phyloP scores from a whole-genome alignment of 2,329 filamentous ascomycete genomes.

The Alternaria atra region DNA sequence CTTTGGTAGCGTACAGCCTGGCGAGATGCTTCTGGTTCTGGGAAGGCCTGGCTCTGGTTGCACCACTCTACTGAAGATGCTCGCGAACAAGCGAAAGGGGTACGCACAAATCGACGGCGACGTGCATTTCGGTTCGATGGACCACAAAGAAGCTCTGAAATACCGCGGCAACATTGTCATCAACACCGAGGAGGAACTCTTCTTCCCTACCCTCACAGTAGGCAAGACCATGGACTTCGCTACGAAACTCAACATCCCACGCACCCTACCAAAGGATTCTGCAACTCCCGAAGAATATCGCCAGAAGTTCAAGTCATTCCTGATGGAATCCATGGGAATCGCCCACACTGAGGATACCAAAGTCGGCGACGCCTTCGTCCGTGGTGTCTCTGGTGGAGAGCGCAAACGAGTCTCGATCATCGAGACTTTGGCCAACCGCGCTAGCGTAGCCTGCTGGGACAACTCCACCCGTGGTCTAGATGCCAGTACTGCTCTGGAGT shows the following conservation, averaged over 20 bases:
- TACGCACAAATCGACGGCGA: constrained; percentile 78
- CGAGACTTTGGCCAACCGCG: constrained; percentile 67
- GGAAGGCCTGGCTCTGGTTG: constrained; percentile 64
- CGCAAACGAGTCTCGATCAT: constrained; percentile 75
- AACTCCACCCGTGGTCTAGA: constrained; percentile 52
- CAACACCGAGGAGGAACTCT: constrained; percentile 64
- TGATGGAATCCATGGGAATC: constrained; percentile 56
- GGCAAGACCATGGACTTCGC: constrained; percentile 64
- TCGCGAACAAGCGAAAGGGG: constrained; percentile 60
- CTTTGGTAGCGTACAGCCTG: constrained; percentile 70
- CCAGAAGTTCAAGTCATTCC: constrained; percentile 60
- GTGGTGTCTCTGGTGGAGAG: constrained; percentile 74
- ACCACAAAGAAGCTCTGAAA: constrained; percentile 74
- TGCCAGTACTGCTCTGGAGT: constrained; percentile 61
- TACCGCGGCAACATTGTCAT: constrained; percentile 83
- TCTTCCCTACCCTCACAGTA: constrained; percentile 62
- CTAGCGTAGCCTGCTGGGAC: constrained; percentile 63
- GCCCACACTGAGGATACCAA: constrained; percentile 69
- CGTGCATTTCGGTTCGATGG: constrained; percentile 59
- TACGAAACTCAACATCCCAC: constrained; percentile 65
- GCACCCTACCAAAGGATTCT: constrained; percentile 62
- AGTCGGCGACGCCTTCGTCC: constrained; percentile 72
- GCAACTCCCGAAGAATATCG: constrained; percentile 58
- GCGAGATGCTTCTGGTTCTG: constrained; percentile 77
- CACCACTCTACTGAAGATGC: constrained; percentile 73